Evolutionary conservation across 768 basidiomycete genomes (phyloP).

Genomic region (Dioszegia crocea): DNA sequence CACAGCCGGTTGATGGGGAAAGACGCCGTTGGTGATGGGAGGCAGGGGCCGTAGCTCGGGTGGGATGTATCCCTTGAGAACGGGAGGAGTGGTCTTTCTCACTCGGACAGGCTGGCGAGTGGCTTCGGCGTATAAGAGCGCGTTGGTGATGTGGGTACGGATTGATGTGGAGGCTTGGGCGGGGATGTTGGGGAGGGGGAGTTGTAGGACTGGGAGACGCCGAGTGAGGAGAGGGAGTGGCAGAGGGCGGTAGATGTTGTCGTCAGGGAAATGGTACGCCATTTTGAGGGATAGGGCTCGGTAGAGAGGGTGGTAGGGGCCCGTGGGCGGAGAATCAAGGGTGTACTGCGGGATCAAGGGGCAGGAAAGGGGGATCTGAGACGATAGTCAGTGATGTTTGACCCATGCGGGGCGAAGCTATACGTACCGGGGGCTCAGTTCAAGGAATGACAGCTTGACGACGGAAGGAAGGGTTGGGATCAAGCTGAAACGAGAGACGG

Average conservation of each 20-base stretch:
- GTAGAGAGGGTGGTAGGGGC: no score
- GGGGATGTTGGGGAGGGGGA: background rate
- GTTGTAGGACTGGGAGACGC: background rate
- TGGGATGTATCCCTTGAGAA: background rate
- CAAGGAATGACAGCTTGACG: background rate
- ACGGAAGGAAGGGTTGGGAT: background rate
- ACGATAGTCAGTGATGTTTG: no score
- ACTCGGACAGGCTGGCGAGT: background rate
- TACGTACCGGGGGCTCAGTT: background rate
- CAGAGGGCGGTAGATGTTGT: no score
- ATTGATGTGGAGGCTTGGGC: background rate
- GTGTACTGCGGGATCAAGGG: background rate
- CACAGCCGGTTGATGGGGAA: no score
- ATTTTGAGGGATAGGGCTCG: background rate
- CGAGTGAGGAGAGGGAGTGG: background rate
- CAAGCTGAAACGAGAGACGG: background rate
- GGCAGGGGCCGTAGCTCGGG: background rate
- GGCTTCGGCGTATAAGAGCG: background rate
- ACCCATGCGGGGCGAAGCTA: background rate
- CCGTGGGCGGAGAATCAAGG: no score
- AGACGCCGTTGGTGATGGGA: background rate
- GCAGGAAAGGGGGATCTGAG: no score
- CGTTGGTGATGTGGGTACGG: background rate
- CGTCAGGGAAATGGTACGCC: background rate
- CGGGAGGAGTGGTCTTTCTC: conserved; percentile 1